phyloP scores from a whole-genome alignment of 768 basidiomycete species.

The Leccinum disarticulatum region DNA sequence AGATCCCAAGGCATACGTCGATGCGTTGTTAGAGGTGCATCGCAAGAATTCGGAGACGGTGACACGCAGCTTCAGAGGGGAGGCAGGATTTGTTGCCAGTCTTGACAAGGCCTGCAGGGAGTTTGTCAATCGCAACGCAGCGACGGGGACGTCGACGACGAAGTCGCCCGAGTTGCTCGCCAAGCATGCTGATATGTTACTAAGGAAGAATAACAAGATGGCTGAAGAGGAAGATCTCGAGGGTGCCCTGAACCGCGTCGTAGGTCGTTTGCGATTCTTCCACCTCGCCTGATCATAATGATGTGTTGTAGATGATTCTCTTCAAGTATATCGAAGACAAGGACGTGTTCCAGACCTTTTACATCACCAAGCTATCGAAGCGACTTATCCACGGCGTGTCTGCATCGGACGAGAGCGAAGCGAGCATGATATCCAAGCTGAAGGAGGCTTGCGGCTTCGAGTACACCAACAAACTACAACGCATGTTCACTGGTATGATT shows the following conservation, averaged over 20 bases:
- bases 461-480: slow-evolving; percentile 92
- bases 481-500: slow-evolving; percentile 88
- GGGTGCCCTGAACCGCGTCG: slow-evolving; percentile 85
- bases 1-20: slow-evolving; percentile 94
- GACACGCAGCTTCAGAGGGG: slow-evolving; percentile 83
- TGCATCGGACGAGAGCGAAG: slow-evolving; percentile 94
- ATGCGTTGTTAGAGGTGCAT: slow-evolving; percentile 88
- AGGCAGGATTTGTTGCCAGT: slow-evolving; percentile 90
- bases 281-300: slow-evolving; percentile 1
- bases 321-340: slow-evolving; percentile 99
- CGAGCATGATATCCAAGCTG: slow-evolving; percentile 96
- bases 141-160: slow-evolving; percentile 77
- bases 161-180: slow-evolving; percentile 93
- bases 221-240: slow-evolving; percentile 83
- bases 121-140: slow-evolving; percentile 92
- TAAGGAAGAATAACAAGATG: slow-evolving; percentile 95
- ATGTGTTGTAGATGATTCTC: slow-evolving; percentile 73
- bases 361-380: slow-evolving; percentile 89
- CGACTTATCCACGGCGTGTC: slow-evolving; percentile 90
- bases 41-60: slow-evolving; percentile 90
- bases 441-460: slow-evolving; percentile 97
- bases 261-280: slow-evolving; percentile 38
- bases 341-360: slow-evolving; percentile 98
- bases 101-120: slow-evolving; percentile 94
- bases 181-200: slow-evolving; percentile 84